phyloP scores from a whole-genome alignment of 306 rosid genomes.

The Oxytropis ochrocephala region DNA sequence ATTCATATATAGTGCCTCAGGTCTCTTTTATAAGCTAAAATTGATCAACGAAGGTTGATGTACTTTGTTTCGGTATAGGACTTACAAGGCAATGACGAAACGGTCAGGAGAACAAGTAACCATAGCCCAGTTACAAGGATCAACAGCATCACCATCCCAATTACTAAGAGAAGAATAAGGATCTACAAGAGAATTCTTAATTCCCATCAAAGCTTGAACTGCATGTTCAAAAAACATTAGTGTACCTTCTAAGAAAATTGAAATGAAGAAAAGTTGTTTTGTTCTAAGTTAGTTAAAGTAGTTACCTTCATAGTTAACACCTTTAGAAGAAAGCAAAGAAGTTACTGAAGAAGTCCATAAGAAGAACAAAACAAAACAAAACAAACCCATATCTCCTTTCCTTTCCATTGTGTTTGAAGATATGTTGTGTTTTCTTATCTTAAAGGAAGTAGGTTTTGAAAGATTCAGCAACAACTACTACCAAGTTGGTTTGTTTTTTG shows the following conservation, averaged over 20 bases:
- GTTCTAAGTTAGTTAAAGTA: not conserved
- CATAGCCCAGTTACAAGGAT: slow-evolving; percentile 90
- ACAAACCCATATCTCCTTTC: slow-evolving; percentile 22
- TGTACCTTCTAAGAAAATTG: not conserved
- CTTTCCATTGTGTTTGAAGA: slow-evolving; percentile 42
- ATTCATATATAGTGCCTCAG: too few relatives aligned
- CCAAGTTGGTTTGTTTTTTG: slow-evolving; percentile 33
- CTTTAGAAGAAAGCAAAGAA: slow-evolving; percentile 66
- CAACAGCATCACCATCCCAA: slow-evolving; percentile 85
- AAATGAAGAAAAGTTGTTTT: not conserved
- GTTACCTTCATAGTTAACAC: slow-evolving; percentile 90
- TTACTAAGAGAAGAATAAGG: slow-evolving; percentile 51
- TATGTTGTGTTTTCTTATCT: slow-evolving; percentile 7
- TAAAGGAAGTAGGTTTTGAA: slow-evolving; percentile 38
- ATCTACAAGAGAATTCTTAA: slow-evolving; percentile 47
- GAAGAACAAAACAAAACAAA: slow-evolving; percentile 38
- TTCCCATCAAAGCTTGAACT: slow-evolving; percentile 72
- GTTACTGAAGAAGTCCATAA: slow-evolving; percentile 40
- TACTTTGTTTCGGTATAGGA: too few relatives aligned
- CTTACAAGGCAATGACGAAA: slow-evolving; percentile 67
- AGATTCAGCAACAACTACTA: slow-evolving; percentile 32
- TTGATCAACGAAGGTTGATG: too few relatives aligned
- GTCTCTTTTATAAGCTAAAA: too few relatives aligned
- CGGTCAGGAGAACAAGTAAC: slow-evolving; percentile 73
- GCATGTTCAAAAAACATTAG: not conserved